Base-by-base conservation (phyloP, 371 early-diverging fungal genomes). In the Choanephora cucurbitarum region DNA sequence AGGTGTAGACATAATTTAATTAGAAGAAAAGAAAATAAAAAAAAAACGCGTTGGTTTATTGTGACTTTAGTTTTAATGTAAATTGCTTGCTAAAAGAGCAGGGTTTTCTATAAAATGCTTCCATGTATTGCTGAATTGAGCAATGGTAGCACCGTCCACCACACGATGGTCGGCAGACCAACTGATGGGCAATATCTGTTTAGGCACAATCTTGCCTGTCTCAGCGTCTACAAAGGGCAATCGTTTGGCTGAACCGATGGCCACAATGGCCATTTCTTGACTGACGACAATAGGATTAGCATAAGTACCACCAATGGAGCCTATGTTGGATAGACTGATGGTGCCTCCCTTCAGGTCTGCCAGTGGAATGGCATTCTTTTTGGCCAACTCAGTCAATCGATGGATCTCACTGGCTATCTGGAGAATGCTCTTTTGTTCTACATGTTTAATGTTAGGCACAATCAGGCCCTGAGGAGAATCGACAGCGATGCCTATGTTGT, bases 101-200 rank as follows among this genome's bases (percentile, higher is more conserved):
- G 92, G 91, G 52, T 92, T 81, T 75, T 97, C 96, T 28, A 97
- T 69, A 50, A 89, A 82, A 23, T 62, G 55, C 75, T 92, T 94
- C 94, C 92, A 97, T 14, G 70, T 64, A 49, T 80, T 76, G 10
- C 87, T 88, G 72, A 96, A 95, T 55, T 94, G 79, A 40, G 97
- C 97, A 54, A 96, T 81, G 0, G 97, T 95, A 5, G 96, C 97
- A 14, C 97, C 97, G 70, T 96, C 97, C 52, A 96, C 77, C 19
- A 97, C 88, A 24, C 97, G 84, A 73, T 97, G 97, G 69, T 97
- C 97, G 14, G 97, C 97, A n/a, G 90, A 84, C 87, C 91, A 95
- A 75, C 92, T 92, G 10, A 93, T 76, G 21, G 83, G 81, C 62
- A 94, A 66, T 14, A 93, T 72, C 52, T 81, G 63, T 58, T 84